Conservation (phyloP, 257 asterid genomes). For the Echites panduratus region DNA sequence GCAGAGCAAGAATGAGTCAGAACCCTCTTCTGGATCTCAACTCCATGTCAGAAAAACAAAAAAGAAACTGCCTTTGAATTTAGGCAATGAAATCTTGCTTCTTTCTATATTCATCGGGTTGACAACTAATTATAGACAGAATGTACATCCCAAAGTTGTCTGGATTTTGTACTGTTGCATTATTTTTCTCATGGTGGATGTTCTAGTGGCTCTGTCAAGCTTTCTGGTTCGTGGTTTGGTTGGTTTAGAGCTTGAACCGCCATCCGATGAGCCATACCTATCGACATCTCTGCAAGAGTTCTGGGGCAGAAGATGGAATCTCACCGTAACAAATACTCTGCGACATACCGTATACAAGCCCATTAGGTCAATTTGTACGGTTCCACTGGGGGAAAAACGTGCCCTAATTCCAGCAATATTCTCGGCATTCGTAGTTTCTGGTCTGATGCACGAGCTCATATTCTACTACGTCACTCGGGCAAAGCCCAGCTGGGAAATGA, state of each 20-base stretch:
- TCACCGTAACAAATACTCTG: slow-evolving; percentile 34
- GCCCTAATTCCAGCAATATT: slow-evolving; percentile 30
- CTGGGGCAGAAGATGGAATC: slow-evolving; percentile 80
- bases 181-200: slow-evolving; percentile 33
- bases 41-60: background rate
- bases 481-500: slow-evolving; percentile 62
- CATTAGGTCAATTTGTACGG: slow-evolving; percentile 20
- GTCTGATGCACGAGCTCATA: slow-evolving; percentile 58
- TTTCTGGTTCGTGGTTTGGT: slow-evolving; percentile 13
- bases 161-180: slow-evolving; percentile 22
- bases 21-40: too few species aligned
- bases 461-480: slow-evolving; percentile 40
- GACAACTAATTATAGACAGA: background rate
- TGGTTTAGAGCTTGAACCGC: slow-evolving; percentile 46
- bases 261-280: slow-evolving; percentile 59
- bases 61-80: slow-evolving; percentile 27
- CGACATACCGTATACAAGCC: slow-evolving; percentile 51
- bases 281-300: slow-evolving; percentile 57
- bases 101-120: slow-evolving; percentile 18
- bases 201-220: slow-evolving; percentile 30
- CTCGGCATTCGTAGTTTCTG: slow-evolving; percentile 52
- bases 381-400: slow-evolving; percentile 22
- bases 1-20: slow-evolving; percentile 4
- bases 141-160: slow-evolving; percentile 17
- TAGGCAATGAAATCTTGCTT: slow-evolving; percentile 28